phyloP scores from a whole-genome alignment of 768 basidiomycete genomes.

The Amanita pseudoporphyria region DNA sequence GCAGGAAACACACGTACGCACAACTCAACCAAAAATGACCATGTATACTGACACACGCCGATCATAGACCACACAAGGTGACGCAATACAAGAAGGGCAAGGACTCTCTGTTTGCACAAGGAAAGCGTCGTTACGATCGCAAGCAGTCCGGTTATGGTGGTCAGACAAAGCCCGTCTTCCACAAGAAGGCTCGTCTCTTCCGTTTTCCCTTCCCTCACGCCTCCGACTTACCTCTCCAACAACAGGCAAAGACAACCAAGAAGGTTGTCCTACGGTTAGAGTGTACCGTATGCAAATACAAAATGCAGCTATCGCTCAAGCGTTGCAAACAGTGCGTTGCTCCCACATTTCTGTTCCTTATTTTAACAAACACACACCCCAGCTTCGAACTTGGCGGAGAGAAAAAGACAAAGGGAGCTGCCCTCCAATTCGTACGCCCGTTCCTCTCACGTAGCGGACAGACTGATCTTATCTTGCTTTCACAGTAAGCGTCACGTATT shows the following conservation, averaged over 20 bases:
- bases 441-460: neutral
- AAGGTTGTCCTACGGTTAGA: slow-evolving; percentile 98
- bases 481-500: slow-evolving; percentile 15
- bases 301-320: slow-evolving; percentile 93
- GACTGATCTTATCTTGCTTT: neutral
- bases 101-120: slow-evolving; percentile 95
- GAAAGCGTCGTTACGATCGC: slow-evolving; percentile 99
- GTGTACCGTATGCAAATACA: slow-evolving; percentile 98
- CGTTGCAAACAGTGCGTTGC: slow-evolving; percentile 95
- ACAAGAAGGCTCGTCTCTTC: slow-evolving; percentile 85
- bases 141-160: slow-evolving; percentile 99
- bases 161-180: slow-evolving; percentile 99
- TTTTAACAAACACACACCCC: neutral
- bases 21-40: slow-evolving; percentile 7
- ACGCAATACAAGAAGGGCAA: slow-evolving; percentile 99
- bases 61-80: slow-evolving; percentile 88
- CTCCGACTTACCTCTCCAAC: neutral
- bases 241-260: slow-evolving; percentile 95
- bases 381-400: slow-evolving; percentile 99
- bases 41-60: slow-evolving; percentile 9
- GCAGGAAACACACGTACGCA: slow-evolving; percentile 93
- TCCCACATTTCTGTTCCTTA: neutral
- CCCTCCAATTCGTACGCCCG: slow-evolving; percentile 80
- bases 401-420: slow-evolving; percentile 99
- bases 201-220: neutral